Evolutionary conservation across 495 filamentous ascomycete species (phyloP), one percentile per base, ranked within the genome.

Genomic region (Penicillium roqueforti): DNA sequence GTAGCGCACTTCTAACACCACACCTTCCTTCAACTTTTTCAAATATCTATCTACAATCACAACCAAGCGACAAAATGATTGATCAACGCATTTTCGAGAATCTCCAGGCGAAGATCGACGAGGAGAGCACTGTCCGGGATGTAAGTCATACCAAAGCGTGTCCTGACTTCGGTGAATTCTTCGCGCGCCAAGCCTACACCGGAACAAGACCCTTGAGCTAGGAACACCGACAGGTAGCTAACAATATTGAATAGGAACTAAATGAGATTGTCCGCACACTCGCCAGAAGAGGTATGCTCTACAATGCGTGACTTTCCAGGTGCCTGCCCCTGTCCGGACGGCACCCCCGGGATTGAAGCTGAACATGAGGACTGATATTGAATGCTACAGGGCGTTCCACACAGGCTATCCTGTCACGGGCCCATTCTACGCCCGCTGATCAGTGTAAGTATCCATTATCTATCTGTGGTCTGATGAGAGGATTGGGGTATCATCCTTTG

Each of bases 61-160:
- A 44, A 40, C 25, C 22, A 23, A 55, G 26, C 56, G 28, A 31
- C 58, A 72, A 65, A 55, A 77, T 77, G 74, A 86, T 96, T 43
- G 85, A 95, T 70, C 85, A 87, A 41, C 79, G 74, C 26, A 91
- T 97, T 61, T 97, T 97, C 68, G 85, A 91, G 56, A 78, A 86
- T 62, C 85, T 98, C 51, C 92, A 96, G 68, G 73, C 81, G 40
- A 91, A 91, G 65, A 88, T 96, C 59, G 95, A 98, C 62, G 86
- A 92, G 64, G 93, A 98, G 70, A 76, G 80, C 16, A 74, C 77
- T 38, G 80, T 93, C 43, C 84, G 88, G 58, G 92, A 97, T 65
- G 84, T 87, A 66, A 63, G 74, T 61, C n/a, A 26, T 38, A 36
- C 26, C 32, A 53, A 47, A n/a, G n/a, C 47, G 40, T 53, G 52